These are phyloP conservation scores for Ophiorrhiza pumila DNA, from an alignment of 257 asterid genomes.

Conservation along the genomic window DNA sequence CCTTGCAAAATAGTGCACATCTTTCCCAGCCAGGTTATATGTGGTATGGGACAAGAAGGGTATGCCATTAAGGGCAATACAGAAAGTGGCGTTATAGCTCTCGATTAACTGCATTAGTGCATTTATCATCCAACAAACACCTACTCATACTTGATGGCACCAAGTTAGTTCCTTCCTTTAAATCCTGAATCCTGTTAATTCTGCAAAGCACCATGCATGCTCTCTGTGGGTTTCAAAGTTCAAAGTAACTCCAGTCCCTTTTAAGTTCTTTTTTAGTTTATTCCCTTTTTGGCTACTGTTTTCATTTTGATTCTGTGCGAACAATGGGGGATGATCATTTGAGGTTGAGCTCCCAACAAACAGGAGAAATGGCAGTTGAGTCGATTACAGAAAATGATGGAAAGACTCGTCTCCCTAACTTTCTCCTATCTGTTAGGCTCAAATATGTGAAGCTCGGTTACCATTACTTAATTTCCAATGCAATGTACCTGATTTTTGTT, in stretches of 20 bases:
- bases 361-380: neutral
- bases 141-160: neutral
- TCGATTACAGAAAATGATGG: neutral
- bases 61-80: no score
- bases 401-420: conserved; percentile 28
- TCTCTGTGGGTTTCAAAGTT: no score
- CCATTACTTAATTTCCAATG: conserved; percentile 31
- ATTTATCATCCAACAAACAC: conserved; percentile 16
- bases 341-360: neutral
- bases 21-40: neutral
- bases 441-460: conserved; percentile 44
- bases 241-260: neutral
- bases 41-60: no score
- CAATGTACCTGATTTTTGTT: conserved; percentile 26
- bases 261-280: neutral
- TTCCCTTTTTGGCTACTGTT: neutral
- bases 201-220: neutral
- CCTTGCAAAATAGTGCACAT: neutral
- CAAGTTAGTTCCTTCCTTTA: neutral
- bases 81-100: neutral
- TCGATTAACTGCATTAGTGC: neutral
- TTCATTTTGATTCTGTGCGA: neutral
- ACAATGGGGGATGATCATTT: conserved; percentile 19
- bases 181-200: conserved; percentile 5
- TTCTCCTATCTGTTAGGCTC: conserved; percentile 37